Percentiles rank a stretch among this genome's conserved stretches.
Conservation (phyloP, 2,329 filamentous ascomycete genomes). For the Westerdykella aurantiaca region DNA sequence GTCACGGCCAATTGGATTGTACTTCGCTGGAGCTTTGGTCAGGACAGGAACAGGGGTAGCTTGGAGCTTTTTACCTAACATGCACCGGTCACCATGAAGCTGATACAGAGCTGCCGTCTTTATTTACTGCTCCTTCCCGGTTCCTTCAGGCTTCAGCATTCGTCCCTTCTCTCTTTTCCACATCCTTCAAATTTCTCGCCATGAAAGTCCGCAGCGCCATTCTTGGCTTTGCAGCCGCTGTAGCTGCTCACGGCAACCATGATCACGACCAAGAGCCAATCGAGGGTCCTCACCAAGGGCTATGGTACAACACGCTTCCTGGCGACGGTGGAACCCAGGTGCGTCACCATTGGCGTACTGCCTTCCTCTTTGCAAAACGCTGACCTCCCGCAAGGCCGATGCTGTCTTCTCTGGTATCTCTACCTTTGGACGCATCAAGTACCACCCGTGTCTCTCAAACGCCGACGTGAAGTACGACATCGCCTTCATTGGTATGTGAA, state of each 20-base stretch:
- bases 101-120: conserved; percentile 16
- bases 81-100: conserved; percentile 20
- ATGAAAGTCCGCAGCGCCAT: conserved; percentile 27
- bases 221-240: conserved; percentile 44
- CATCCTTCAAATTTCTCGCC: conserved; percentile 3
- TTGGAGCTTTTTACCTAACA: conserved; percentile 32
- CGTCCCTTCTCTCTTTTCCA: conserved; percentile 1
- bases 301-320: conserved; percentile 80
- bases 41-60: conserved; percentile 19
- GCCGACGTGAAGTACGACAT: conserved; percentile 72
- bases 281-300: conserved; percentile 62
- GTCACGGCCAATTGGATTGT: too few relatives aligned
- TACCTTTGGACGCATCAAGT: conserved; percentile 74
- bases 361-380: too few relatives aligned
- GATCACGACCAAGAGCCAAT: conserved; percentile 53
- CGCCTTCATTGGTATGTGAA: conserved; percentile 65
- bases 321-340: conserved; percentile 82
- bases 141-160: conserved; percentile 1
- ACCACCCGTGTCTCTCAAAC: conserved; percentile 68
- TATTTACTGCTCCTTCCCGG: conserved; percentile 6
- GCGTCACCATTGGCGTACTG: conserved; percentile 10
- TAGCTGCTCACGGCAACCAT: conserved; percentile 52
- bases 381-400: conserved; percentile 55
- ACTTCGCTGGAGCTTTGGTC: not conserved
- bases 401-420: conserved; percentile 85